Evolutionary conservation across 768 basidiomycete genomes (phyloP).

Genomic region (Termitomyces titanicus): DNA sequence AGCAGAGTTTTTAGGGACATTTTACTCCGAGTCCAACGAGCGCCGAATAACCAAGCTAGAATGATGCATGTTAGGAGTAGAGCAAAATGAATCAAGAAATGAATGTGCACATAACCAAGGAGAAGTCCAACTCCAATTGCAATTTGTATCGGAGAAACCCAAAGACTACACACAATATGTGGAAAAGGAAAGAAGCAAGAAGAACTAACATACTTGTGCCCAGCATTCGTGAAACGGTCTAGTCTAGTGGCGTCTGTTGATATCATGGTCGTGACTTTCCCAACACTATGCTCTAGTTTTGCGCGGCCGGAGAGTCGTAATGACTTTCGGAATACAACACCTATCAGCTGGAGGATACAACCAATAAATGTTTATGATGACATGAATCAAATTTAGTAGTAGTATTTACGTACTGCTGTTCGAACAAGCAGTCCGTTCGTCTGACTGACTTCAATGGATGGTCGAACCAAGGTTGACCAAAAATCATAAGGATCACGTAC

Average conservation of each 20-base stretch:
- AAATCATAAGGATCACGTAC: background rate
- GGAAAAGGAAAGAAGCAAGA: background rate
- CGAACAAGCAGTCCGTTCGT: slow-evolving; percentile 15
- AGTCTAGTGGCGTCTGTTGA: slow-evolving; percentile 41
- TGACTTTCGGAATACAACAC: slow-evolving; percentile 44
- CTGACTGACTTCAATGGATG: slow-evolving; percentile 7
- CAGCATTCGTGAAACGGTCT: slow-evolving; percentile 28
- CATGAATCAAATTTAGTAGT: background rate
- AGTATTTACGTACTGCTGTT: slow-evolving; percentile 16
- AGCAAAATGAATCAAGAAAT: background rate
- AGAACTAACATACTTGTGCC: slow-evolving; percentile 23
- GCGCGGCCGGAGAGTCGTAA: slow-evolving; percentile 47
- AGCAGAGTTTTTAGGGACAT: slow-evolving; percentile 4
- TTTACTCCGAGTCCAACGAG: slow-evolving; percentile 47
- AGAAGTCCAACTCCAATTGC: slow-evolving; percentile 47
- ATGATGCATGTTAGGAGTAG: background rate
- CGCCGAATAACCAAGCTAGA: slow-evolving; percentile 49
- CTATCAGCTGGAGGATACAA: slow-evolving; percentile 21
- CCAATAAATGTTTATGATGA: background rate
- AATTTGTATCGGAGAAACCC: slow-evolving; percentile 37
- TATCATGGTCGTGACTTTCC: slow-evolving; percentile 47
- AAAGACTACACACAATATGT: slow-evolving; percentile 19
- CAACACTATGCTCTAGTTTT: slow-evolving; percentile 39
- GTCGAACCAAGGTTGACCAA: background rate
- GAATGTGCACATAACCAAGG: slow-evolving; percentile 35